phyloP scores from a whole-genome alignment of 306 rosid genomes.

The Phaseolus lunatus region DNA sequence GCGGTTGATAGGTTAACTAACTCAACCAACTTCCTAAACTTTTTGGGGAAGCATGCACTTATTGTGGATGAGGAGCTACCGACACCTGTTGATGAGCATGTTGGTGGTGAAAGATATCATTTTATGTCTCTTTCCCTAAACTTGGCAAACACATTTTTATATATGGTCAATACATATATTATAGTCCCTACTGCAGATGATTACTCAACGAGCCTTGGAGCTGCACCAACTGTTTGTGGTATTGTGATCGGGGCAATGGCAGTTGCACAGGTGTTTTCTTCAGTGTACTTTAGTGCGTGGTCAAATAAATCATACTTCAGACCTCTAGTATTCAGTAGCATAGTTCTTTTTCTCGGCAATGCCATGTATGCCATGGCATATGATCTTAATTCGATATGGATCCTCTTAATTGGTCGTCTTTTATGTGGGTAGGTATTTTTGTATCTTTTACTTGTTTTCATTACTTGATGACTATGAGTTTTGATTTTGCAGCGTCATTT shows the following conservation, averaged over 20 bases:
- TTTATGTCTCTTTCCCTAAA: slow-evolving; percentile 80
- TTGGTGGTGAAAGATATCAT: slow-evolving; percentile 71
- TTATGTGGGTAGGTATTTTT: slow-evolving; percentile 74
- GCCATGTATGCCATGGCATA: slow-evolving; percentile 80
- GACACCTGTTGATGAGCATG: slow-evolving; percentile 63
- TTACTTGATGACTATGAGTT: slow-evolving; percentile 18
- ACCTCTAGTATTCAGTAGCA: slow-evolving; percentile 91
- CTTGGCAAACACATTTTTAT: slow-evolving; percentile 83
- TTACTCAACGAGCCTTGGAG: slow-evolving; percentile 88
- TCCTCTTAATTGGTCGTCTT: slow-evolving; percentile 86
- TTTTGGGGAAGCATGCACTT: slow-evolving; percentile 89
- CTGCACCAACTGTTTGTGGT: slow-evolving; percentile 95
- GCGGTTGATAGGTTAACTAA: slow-evolving; percentile 81
- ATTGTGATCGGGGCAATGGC: slow-evolving; percentile 96
- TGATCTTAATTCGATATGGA: slow-evolving; percentile 78
- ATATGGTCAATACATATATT: slow-evolving; percentile 93
- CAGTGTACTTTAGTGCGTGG: slow-evolving; percentile 96
- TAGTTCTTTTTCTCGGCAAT: slow-evolving; percentile 76
- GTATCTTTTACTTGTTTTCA: slow-evolving; percentile 30
- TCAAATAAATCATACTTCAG: slow-evolving; percentile 85
- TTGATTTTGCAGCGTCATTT: slow-evolving; percentile 26
- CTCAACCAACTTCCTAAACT: slow-evolving; percentile 90
- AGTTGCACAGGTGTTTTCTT: slow-evolving; percentile 91
- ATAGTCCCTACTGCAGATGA: slow-evolving; percentile 96
- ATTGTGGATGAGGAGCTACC: slow-evolving; percentile 88